Evolutionary conservation across 495 filamentous ascomycete species (phyloP).

Genomic region (Penicillium lagena): DNA sequence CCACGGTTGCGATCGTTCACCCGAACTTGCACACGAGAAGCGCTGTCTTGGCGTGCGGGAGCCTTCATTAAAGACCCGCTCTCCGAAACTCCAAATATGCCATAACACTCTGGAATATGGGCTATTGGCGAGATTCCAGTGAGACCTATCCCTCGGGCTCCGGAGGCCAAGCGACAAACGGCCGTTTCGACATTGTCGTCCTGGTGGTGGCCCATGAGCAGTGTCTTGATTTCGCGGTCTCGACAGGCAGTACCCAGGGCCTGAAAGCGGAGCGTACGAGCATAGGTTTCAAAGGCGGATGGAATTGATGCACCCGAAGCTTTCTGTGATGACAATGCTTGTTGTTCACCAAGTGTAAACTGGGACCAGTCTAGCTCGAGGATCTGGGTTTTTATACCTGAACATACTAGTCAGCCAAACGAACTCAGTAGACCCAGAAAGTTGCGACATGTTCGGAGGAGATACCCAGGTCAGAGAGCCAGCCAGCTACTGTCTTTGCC

Average conservation of each 20-base stretch:
- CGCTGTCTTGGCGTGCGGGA: neutral
- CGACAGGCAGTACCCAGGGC: slow-evolving; percentile 57
- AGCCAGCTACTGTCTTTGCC: slow-evolving; percentile 50
- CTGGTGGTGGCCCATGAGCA: slow-evolving; percentile 77
- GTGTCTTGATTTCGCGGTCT: slow-evolving; percentile 33
- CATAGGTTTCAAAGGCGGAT: slow-evolving; percentile 69
- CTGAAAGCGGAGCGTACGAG: slow-evolving; percentile 68
- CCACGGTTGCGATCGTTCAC: slow-evolving; percentile 7
- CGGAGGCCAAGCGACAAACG: slow-evolving; percentile 61
- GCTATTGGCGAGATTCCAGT: slow-evolving; percentile 57
- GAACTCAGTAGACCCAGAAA: too few relatives aligned
- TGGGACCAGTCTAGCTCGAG: slow-evolving; percentile 45
- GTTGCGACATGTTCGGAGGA: too few relatives aligned
- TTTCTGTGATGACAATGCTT: slow-evolving; percentile 5
- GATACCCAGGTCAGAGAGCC: slow-evolving; percentile 41
- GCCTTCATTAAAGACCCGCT: slow-evolving; percentile 46
- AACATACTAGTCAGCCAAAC: slow-evolving; percentile 6
- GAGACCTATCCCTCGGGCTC: slow-evolving; percentile 59
- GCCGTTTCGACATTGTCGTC: slow-evolving; percentile 88
- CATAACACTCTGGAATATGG: slow-evolving; percentile 77
- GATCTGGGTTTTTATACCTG: slow-evolving; percentile 46
- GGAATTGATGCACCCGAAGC: slow-evolving; percentile 38
- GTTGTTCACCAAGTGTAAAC: neutral
- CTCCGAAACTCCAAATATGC: slow-evolving; percentile 60
- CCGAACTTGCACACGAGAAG: neutral